Evolutionary conservation across 345 rosid genomes (phyloP), one percentile per base, ranked within the genome.

Genomic region (Hibiscus syriacus): DNA sequence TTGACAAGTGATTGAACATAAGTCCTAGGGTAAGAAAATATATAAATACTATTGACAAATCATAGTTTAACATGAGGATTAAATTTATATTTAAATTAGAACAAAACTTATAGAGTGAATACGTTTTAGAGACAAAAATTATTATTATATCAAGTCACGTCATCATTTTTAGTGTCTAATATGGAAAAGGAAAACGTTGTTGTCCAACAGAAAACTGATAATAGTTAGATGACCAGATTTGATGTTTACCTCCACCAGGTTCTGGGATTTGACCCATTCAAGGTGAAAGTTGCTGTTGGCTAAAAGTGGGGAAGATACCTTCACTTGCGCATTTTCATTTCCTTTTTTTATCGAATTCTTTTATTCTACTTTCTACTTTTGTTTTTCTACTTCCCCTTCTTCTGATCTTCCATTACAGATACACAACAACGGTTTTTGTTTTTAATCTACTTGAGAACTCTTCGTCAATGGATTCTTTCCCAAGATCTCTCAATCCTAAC

Each of bases 401-500:
- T 6, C 43, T 6, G 32, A 38, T 39, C 6, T 38, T 5, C 48
- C 6, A 6, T 43, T 39, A 13, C 13, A 39, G 13, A 2, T 6
- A 2, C 52, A 20, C 3, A 13, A 6, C 19, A 22, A 34, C 11
- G 3, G 8, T 10, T 38, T 38, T 38, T 34, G 4, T 5, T 32
- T 9, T 36, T 38, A 9, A 36, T 36, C 20, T 3, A 7, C 6
- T 46, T 16, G 16, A 2, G 14, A 22, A 12, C 12, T 46, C 68
- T 60, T 69, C 74, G 27, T 16, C 70, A 17, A 89, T 87, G 96
- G 90, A 79, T 78, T 75, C 89, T 62, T 27, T 58, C 3, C 45
- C 77, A 7, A 73, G 67, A 48, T 78, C 85, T 70, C 59, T 83
- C 70, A 88, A 90, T 81, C 86, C 87, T 56, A 78, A 79, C 86